These are phyloP conservation scores for Linanthus parryae DNA, from an alignment of 148 eudicot genomes.

Conservation along the genomic window DNA sequence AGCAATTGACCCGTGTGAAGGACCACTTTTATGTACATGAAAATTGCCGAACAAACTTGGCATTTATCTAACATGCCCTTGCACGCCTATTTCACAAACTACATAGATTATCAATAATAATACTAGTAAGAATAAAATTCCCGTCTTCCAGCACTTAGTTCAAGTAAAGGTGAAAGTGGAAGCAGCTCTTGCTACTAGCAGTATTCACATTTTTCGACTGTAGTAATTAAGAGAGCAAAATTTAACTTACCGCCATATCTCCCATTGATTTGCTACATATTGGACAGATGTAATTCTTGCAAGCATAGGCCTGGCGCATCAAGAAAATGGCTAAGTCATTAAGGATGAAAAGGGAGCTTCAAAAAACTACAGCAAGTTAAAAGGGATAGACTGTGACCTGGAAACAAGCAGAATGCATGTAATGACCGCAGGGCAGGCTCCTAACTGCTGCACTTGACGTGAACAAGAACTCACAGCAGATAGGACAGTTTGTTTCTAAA, in stretches of 20 bases:
- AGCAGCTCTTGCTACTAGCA: too few species aligned
- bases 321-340: constrained; percentile 1
- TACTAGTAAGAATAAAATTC: too few species aligned
- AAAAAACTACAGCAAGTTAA: neutral
- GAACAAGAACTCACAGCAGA: constrained; percentile 92
- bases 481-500: constrained; percentile 88
- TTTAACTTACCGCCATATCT: constrained; percentile 80
- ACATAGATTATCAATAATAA: too few species aligned
- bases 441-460: constrained; percentile 86
- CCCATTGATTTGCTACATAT: constrained; percentile 94
- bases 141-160: too few species aligned
- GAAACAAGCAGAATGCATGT: constrained; percentile 94
- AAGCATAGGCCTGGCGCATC: constrained; percentile 57
- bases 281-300: constrained; percentile 85
- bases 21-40: too few species aligned
- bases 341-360: neutral
- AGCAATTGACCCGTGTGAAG: too few species aligned
- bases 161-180: too few species aligned
- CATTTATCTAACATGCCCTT: too few species aligned
- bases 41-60: too few species aligned
- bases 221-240: neutral
- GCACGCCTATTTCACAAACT: too few species aligned
- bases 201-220: too few species aligned
- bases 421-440: constrained; percentile 94
- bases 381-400: constrained; percentile 44